Base-by-base conservation (phyloP, 73 alveolate species). In the Blepharisma japonicum region DNA sequence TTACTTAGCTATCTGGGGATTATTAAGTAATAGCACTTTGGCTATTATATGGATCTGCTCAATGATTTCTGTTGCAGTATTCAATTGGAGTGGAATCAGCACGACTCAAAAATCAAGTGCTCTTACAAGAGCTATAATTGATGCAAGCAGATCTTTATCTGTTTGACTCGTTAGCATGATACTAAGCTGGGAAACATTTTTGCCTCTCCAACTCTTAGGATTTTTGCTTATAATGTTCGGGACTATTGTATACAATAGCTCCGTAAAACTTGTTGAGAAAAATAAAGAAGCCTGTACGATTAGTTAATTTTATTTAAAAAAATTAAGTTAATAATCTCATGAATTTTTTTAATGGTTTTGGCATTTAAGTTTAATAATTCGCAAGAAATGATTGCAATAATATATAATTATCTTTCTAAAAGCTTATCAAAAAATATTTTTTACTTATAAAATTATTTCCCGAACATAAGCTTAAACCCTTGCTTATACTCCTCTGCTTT, bases 91-190 rank as follows among this genome's bases (percentile, higher is more conserved):
- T 45, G 98, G 98, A 6, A 85, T 93, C 56, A 66, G 90, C 9
- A 90, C 91, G 39, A 91, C 98, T 68, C 88, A 91, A 78, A 47
- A 87, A 71, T 93, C 87, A 14, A 77, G 94, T 7, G 85, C 98
- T 50, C 88, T 96, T 6, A 77, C 93, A 48, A 85, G 98, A 61
- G 81, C 98, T 11, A 86, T 94, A n/a, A 86, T 91, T 61, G 97
- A 94, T 67, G 91, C 98, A 21, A 50, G 83, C 47, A 61, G 96
- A n/a, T 77, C 96, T 20, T 71, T 87, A 45, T 11, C 86, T 6
- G 81, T 91, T 71, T 91, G 97, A 95, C 14, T 50, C 5, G 71
- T 70, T 1, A n/a, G 74, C 18, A 38, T 70, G 14, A 8, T 38
- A 14, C 76, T 70, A 18, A 1, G 80, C 2, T 70, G 80, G 80